Evolutionary conservation across 257 asterid species (phyloP).

Genomic region (Petunia axillaris): DNA sequence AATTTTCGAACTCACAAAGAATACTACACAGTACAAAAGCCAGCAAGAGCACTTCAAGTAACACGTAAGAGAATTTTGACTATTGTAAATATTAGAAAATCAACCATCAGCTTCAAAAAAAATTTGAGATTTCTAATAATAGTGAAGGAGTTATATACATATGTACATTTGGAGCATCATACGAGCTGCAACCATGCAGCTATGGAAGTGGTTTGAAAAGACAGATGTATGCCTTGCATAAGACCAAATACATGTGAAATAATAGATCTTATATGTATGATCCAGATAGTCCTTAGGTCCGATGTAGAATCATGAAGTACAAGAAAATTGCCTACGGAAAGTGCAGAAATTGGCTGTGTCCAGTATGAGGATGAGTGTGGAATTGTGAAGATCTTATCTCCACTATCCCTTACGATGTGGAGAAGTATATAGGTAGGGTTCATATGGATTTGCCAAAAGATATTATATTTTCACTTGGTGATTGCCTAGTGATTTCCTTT

Average conservation of each 20-base stretch:
- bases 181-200: slow-evolving; percentile 11
- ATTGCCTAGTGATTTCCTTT: neutral
- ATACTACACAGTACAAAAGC: neutral
- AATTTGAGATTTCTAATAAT: slow-evolving; percentile 17
- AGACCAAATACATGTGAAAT: neutral
- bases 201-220: slow-evolving; percentile 16
- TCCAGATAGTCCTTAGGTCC: neutral
- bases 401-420: too few species aligned
- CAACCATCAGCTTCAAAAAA: slow-evolving; percentile 19
- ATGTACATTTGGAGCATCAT: neutral
- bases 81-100: slow-evolving; percentile 7
- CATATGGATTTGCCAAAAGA: neutral
- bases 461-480: neutral
- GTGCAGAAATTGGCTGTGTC: neutral
- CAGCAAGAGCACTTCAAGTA: slow-evolving; percentile 1
- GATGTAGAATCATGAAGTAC: slow-evolving; percentile 15
- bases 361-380: neutral
- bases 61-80: neutral
- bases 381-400: neutral
- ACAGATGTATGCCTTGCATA: neutral
- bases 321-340: slow-evolving; percentile 7
- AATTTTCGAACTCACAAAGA: neutral
- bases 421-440: too few species aligned
- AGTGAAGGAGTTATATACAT: neutral
- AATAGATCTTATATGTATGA: neutral